Evolutionary conservation across 2,329 filamentous ascomycete genomes (phyloP).

Genomic region (Madurella fahalii): DNA sequence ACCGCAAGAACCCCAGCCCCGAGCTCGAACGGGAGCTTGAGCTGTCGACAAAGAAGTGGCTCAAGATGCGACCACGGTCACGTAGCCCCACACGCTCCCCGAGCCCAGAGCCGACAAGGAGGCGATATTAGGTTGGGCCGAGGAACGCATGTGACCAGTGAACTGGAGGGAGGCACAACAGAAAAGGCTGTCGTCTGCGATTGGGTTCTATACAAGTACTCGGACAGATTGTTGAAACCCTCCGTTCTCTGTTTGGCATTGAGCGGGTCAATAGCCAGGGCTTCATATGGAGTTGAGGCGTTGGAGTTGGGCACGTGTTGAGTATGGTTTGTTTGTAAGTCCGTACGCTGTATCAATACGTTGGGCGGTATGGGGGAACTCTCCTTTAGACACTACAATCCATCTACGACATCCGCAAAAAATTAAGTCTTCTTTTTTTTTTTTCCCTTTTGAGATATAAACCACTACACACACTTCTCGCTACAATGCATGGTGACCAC

Average conservation of each 20-base stretch:
- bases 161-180: not conserved
- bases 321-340: not conserved
- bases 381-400: not conserved
- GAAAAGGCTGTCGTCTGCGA: too few relatives aligned
- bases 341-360: not conserved
- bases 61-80: constrained; percentile 76
- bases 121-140: constrained; percentile 50
- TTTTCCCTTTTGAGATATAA: too few relatives aligned
- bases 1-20: constrained; percentile 86
- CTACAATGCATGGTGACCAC: too few relatives aligned
- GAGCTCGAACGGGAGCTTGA: constrained; percentile 87
- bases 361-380: not conserved
- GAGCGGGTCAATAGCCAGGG: constrained; percentile 1
- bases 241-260: not conserved
- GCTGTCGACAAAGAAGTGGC: constrained; percentile 92
- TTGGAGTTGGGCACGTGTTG: constrained; percentile 3
- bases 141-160: not conserved
- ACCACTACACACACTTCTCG: too few relatives aligned
- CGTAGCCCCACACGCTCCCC: constrained; percentile 78
- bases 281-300: constrained; percentile 15
- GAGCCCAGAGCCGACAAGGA: constrained; percentile 76
- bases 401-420: too few relatives aligned
- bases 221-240: too few relatives aligned
- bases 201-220: too few relatives aligned
- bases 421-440: too few relatives aligned